Conservation (phyloP, 352 stramenopile genomes). For the Sclerospora graminicola region DNA sequence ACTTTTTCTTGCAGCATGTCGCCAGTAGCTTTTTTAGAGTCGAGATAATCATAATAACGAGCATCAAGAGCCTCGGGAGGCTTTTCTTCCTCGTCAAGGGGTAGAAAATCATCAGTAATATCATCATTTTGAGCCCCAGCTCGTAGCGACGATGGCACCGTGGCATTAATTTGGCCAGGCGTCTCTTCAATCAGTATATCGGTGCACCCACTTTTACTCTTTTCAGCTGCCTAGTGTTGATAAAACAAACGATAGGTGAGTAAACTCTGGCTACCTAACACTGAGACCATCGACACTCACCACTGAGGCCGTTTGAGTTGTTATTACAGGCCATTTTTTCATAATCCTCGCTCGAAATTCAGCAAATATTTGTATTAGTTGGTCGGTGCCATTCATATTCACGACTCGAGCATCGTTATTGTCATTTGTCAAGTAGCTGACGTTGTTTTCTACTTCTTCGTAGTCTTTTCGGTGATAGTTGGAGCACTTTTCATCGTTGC, state of each 20-base stretch:
- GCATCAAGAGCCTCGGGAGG: slow-evolving; percentile 3
- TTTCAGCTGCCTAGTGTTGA: slow-evolving; percentile 7
- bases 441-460: slow-evolving; percentile 1
- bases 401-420: slow-evolving; percentile 1
- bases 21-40: slow-evolving; percentile 8
- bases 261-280: neutral
- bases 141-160: neutral
- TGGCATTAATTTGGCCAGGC: slow-evolving; percentile 1
- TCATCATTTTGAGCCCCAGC: neutral
- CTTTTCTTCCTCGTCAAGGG: slow-evolving; percentile 8
- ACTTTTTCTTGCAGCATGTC: slow-evolving; percentile 22
- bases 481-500: slow-evolving; percentile 59
- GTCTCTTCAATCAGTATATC: neutral
- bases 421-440: neutral
- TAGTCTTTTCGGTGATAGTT: slow-evolving; percentile 63
- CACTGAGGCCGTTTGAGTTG: slow-evolving; percentile 1
- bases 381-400: slow-evolving; percentile 17
- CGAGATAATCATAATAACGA: slow-evolving; percentile 28
- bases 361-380: slow-evolving; percentile 31
- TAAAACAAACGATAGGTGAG: neutral
- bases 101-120: slow-evolving; percentile 10
- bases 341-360: slow-evolving; percentile 24
- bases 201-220: neutral
- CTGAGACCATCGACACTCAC: slow-evolving; percentile 9
- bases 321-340: slow-evolving; percentile 40